Percentiles rank a stretch among this genome's conserved stretches.
Evolutionary conservation across 805 yeast genomes (phyloP).

Genomic region (Debaryomyces castellii): DNA sequence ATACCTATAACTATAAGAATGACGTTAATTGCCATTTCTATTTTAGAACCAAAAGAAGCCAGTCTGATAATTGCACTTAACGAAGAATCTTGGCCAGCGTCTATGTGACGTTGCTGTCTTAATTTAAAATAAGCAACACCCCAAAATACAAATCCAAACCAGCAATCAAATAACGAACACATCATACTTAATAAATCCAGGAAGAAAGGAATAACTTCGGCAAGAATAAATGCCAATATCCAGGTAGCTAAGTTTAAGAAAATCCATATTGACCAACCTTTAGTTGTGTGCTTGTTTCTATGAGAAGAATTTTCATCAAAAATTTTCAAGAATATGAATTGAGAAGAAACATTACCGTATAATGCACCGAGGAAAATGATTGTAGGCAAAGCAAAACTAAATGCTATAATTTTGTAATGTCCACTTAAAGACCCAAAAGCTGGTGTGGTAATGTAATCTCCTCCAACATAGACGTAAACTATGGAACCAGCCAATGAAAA

Average conservation of each 20-base stretch:
- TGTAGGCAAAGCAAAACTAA: slow-evolving; percentile 63
- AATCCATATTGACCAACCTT: slow-evolving; percentile 56
- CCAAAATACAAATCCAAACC: slow-evolving; percentile 68
- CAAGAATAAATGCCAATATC: slow-evolving; percentile 56
- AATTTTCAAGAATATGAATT: slow-evolving; percentile 48
- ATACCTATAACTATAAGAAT: slow-evolving; percentile 46
- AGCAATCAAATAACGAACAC: slow-evolving; percentile 63
- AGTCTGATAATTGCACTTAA: slow-evolving; percentile 23
- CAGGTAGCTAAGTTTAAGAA: slow-evolving; percentile 44
- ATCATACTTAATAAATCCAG: slow-evolving; percentile 55
- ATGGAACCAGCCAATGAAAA: slow-evolving; percentile 58
- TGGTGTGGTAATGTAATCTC: slow-evolving; percentile 54
- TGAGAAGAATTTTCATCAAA: slow-evolving; percentile 44
- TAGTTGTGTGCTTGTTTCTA: slow-evolving; percentile 45
- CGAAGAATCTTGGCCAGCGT: slow-evolving; percentile 19
- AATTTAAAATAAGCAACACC: slow-evolving; percentile 55
- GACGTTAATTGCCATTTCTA: slow-evolving; percentile 36
- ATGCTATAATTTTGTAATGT: slow-evolving; percentile 51
- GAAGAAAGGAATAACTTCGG: slow-evolving; percentile 66
- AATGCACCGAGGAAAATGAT: slow-evolving; percentile 55
- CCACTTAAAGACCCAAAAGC: slow-evolving; percentile 55
- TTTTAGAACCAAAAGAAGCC: slow-evolving; percentile 28
- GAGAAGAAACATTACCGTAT: slow-evolving; percentile 54
- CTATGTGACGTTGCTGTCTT: slow-evolving; percentile 22
- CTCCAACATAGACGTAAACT: slow-evolving; percentile 58